Evolutionary conservation across 164 flowering plant genomes (phyloP), one percentile per base, ranked within the genome.

Genomic region (Macadamia tetraphylla): DNA sequence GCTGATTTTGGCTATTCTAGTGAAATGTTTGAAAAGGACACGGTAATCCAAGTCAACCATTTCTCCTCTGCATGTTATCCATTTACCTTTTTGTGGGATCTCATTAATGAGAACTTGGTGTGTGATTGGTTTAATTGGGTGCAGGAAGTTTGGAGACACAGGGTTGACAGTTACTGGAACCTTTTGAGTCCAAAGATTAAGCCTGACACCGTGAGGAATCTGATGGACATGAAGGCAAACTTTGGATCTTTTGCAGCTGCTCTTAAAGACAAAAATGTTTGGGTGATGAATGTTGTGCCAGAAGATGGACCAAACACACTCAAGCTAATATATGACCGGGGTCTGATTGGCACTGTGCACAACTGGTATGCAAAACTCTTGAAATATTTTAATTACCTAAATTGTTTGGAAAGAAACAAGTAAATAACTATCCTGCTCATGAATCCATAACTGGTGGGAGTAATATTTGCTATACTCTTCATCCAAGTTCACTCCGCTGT

Each of bases 281-380:
- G 98, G 96, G 98, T 92, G 61, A 92, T 90, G 98, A 92, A 90
- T 75, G 91, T 86, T 60, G 90, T 88, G 17, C 81, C 94, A n/a
- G 94, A 90, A 77, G 92, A 92, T 80, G 94, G 88, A 43, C 90
- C 91, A 1, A 92, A 87, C 77, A 90, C 98, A 29, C 89, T 90
- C 11, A 92, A 87, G 83, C 69, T 90, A 18, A 70, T 88, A 65
- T 92, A 85, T 68, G 96, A 92, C 79, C 77, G 98, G 71, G 96
- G 98, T 71, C 77, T 92, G 64, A 88, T 92, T 43, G 98, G 96
- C 73, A 40, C 88, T 56, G 68, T 74, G 46, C 94, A 90, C 70
- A 84, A 78, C 87, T 90, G 98, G 98, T 92, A 86, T 43, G 78
- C 17, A 43, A 9, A 31, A 44, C 4, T 23, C 11, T 18, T 18